phyloP scores from a whole-genome alignment of 345 rosid genomes.

The Excoecaria agallocha region DNA sequence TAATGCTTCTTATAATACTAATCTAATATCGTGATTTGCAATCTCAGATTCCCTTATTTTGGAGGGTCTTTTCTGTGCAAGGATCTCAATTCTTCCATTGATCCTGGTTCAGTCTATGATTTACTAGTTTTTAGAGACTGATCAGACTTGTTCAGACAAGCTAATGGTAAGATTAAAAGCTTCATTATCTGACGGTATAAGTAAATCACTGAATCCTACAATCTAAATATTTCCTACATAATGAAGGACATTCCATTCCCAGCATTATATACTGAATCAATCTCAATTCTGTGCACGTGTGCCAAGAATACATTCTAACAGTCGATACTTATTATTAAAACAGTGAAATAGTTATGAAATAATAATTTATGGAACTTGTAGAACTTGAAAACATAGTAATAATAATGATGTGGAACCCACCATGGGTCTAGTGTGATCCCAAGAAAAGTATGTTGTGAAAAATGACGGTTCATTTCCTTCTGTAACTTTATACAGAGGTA shows the following conservation, averaged over 20 bases:
- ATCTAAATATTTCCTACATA: not conserved
- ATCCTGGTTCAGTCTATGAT: not conserved
- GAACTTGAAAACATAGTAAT: slow-evolving; percentile 2
- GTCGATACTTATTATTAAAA: slow-evolving; percentile 6
- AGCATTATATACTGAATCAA: not conserved
- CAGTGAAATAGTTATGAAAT: not conserved
- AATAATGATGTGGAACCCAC: slow-evolving; percentile 41
- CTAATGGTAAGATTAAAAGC: not conserved
- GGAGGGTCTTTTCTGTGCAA: not conserved
- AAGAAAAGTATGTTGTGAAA: slow-evolving; percentile 81
- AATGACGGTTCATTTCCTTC: slow-evolving; percentile 98
- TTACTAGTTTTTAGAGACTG: not conserved
- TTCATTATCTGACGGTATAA: not conserved
- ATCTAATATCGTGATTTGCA: not conserved
- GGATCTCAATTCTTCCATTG: not conserved
- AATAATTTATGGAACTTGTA: not conserved
- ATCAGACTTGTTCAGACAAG: not conserved
- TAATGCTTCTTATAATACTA: slow-evolving; percentile 4
- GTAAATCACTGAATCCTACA: not conserved
- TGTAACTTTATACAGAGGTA: slow-evolving; percentile 82
- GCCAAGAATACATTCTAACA: not conserved
- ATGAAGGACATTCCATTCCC: not conserved
- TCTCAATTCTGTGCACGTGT: slow-evolving; percentile 8
- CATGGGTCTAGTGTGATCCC: slow-evolving; percentile 80
- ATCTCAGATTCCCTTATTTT: not conserved